phyloP scores from a whole-genome alignment of 768 basidiomycete species.

The Trametes sanguinea region DNA sequence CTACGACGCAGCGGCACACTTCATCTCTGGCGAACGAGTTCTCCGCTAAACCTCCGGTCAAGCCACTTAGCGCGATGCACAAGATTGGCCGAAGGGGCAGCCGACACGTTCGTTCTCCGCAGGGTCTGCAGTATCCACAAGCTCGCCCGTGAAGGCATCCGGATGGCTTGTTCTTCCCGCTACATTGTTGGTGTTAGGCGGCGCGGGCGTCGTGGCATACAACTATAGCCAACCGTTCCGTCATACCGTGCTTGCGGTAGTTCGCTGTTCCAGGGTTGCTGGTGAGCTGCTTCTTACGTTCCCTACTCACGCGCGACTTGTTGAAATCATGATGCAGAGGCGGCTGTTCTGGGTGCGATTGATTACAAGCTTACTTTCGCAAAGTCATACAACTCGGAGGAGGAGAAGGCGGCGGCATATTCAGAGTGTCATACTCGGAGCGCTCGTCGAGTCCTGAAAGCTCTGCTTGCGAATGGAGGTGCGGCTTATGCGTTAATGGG shows the following conservation, averaged over 20 bases:
- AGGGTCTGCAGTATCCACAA: not conserved
- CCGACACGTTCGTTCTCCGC: not conserved
- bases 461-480: conserved; percentile 91
- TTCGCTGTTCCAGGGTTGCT: conserved; percentile 81
- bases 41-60: not conserved
- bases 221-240: conserved; percentile 72
- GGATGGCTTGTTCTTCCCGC: conserved; percentile 23
- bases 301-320: not conserved
- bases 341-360: conserved; percentile 62
- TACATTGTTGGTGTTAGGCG: conserved; percentile 33
- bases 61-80: not conserved
- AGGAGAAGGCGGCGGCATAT: conserved; percentile 53
- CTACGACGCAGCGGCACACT: conserved; percentile 11
- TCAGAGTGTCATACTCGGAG: conserved; percentile 85
- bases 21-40: not conserved
- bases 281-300: conserved; percentile 38
- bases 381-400: conserved; percentile 50
- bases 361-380: conserved; percentile 75
- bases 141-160: not conserved
- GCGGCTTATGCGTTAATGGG: conserved; percentile 17
- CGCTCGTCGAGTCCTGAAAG: conserved; percentile 74
- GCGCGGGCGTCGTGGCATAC: conserved; percentile 52
- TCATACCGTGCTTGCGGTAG: conserved; percentile 69
- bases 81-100: not conserved
- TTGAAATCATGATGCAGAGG: conserved; percentile 45